Percentiles rank a stretch among this genome's conserved stretches.
phyloP scores from a whole-genome alignment of 768 basidiomycete genomes.

The Hydnum rufescens region DNA sequence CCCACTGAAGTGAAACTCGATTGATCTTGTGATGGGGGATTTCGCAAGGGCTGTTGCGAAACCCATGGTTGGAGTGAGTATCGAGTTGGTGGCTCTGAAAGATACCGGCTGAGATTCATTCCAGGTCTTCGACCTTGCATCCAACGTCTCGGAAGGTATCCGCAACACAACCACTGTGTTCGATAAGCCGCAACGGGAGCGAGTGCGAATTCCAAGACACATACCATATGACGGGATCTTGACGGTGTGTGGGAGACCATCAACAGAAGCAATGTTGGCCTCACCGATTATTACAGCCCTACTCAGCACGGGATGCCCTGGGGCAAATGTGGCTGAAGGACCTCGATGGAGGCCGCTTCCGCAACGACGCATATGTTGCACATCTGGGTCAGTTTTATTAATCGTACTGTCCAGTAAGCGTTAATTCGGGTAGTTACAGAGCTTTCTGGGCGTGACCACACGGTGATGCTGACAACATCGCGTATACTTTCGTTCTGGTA shows the following conservation, averaged over 20 bases:
- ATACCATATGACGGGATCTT: constrained; percentile 76
- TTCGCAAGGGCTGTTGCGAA: constrained; percentile 80
- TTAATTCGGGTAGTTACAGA: constrained; percentile 24
- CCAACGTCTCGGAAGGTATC: constrained; percentile 74
- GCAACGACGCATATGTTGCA: constrained; percentile 72
- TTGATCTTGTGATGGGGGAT: too few species aligned
- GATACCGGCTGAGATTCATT: too few species aligned
- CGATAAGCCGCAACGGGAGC: constrained; percentile 75
- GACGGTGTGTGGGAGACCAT: constrained; percentile 32
- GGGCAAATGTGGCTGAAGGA: constrained; percentile 98
- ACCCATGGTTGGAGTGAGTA: constrained; percentile 56
- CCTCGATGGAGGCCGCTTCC: constrained; percentile 71
- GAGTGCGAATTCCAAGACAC: constrained; percentile 72
- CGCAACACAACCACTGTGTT: constrained; percentile 98
- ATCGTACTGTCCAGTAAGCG: background rate
- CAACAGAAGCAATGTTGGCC: background rate
- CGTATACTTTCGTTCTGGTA: constrained; percentile 73
- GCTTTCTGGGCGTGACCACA: constrained; percentile 58
- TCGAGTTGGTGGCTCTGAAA: background rate
- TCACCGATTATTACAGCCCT: constrained; percentile 34
- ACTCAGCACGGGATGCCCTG: constrained; percentile 70
- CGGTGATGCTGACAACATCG: constrained; percentile 58
- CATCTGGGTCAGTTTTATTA: constrained; percentile 49
- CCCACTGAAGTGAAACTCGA: background rate
- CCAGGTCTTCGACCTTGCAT: constrained; percentile 74